Conservation (phyloP, 495 filamentous ascomycete genomes). For the Aspergillus carlsbadensis region DNA sequence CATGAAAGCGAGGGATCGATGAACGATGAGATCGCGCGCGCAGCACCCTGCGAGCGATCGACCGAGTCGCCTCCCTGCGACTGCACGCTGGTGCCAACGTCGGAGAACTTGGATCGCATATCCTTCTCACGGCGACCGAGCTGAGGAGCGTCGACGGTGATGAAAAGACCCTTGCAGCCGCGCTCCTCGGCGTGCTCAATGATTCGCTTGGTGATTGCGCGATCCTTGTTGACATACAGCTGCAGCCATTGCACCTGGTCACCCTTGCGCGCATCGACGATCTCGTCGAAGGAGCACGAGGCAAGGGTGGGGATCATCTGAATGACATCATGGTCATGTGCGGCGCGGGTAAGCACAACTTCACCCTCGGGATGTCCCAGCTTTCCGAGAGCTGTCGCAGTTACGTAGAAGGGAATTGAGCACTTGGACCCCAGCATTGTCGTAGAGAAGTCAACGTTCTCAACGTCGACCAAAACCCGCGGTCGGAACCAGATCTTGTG, state of each 20-base stretch:
- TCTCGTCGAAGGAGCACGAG: slow-evolving; percentile 96
- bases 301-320: slow-evolving; percentile 99
- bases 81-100: slow-evolving; percentile 83
- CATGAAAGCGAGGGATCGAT: slow-evolving; percentile 90
- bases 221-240: slow-evolving; percentile 97
- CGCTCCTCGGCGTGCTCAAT: slow-evolving; percentile 87
- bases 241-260: slow-evolving; percentile 96
- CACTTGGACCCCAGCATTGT: slow-evolving; percentile 88
- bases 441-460: slow-evolving; percentile 78
- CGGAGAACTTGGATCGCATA: slow-evolving; percentile 92
- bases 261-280: slow-evolving; percentile 76
- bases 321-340: slow-evolving; percentile 79
- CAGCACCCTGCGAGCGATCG: slow-evolving; percentile 87
- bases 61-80: slow-evolving; percentile 56
- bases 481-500: slow-evolving; percentile 98
- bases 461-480: slow-evolving; percentile 79
- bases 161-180: slow-evolving; percentile 95
- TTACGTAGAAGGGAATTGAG: slow-evolving; percentile 86
- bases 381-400: slow-evolving; percentile 89
- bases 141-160: slow-evolving; percentile 97
- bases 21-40: slow-evolving; percentile 88
- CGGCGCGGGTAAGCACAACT: slow-evolving; percentile 81
- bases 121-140: slow-evolving; percentile 92
- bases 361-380: slow-evolving; percentile 87
- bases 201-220: slow-evolving; percentile 84